Base-by-base conservation (phyloP, 2,329 filamentous ascomycete genomes). In the Xenosphaeropsis pyriputrescens region DNA sequence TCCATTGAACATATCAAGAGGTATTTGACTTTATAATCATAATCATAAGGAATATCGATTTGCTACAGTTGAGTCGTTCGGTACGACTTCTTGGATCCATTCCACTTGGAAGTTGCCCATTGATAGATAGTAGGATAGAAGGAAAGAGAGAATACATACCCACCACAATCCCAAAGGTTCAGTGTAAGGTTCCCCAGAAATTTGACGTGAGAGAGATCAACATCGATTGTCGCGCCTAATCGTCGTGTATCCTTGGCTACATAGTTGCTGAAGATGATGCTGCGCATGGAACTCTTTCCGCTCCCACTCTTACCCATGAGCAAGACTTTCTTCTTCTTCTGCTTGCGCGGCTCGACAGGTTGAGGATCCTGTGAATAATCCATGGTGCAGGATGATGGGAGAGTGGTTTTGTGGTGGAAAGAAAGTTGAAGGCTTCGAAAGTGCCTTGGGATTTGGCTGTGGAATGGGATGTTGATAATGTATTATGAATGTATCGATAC, bases 241-340 rank as follows among this genome's bases (percentile, higher is more conserved):
- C 91, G 70, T 30, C 91, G 73, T 6, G 94, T 94, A 59, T 98
- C 91, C 55, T 93, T 86, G 40, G 91, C 91, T 47, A 96, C 88
- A 58, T 95, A 96, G 61, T 96, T 96, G 67, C 85, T 94, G 63
- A 98, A 98, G 57, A 98, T 95, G 55, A 98, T 96, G 54, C 83
- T 91, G 46, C 91, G 75, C 91, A 98, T 98, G 40, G 86, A 95
- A 32, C 88, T 95, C 63, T 98, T 98, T 39, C 91, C 91, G 0
- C 89, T 94, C 39, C 91, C 91, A 45, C 85, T 93, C 66, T 95
- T 95, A 50, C 91, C 91, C 91, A 88, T 88, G 44, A 88, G 65
- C 36, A 88, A 67, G 37, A 88, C 82, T 70, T 88, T 88, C 65
- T 84, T 85, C 70, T 88, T 88, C 67, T 85, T 84, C 51, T 73